phyloP scores from a whole-genome alignment of 495 filamentous ascomycete genomes.

The Neurospora sp. region DNA sequence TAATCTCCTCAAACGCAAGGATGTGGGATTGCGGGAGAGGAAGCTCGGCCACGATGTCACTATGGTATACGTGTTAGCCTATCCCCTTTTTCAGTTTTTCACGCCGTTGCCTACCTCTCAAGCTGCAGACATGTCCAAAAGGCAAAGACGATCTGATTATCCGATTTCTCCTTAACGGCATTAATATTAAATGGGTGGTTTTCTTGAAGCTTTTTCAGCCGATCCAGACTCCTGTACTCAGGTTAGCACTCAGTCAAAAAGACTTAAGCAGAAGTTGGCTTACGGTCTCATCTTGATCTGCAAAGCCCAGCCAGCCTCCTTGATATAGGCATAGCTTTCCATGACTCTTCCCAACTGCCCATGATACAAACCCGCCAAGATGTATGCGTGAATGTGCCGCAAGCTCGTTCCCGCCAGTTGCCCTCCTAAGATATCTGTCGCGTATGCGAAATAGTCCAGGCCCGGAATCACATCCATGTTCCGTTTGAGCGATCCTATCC shows the following conservation, averaged over 20 bases:
- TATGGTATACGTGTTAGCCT: slow-evolving; percentile 16
- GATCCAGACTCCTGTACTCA: slow-evolving; percentile 30
- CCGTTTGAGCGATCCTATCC: slow-evolving; percentile 27
- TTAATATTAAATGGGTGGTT: slow-evolving; percentile 7
- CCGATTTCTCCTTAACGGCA: slow-evolving; percentile 25
- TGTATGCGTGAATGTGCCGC: slow-evolving; percentile 70
- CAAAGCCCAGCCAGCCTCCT: slow-evolving; percentile 63
- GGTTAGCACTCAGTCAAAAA: neutral
- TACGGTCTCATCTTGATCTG: slow-evolving; percentile 72
- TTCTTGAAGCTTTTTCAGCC: slow-evolving; percentile 28
- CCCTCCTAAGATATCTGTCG: slow-evolving; percentile 76
- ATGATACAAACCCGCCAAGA: slow-evolving; percentile 81
- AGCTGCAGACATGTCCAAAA: slow-evolving; percentile 94
- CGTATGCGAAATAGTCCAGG: slow-evolving; percentile 77
- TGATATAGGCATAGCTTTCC: slow-evolving; percentile 86
- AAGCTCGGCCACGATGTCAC: slow-evolving; percentile 88
- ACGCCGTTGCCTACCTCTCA: slow-evolving; percentile 54
- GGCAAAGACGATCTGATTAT: slow-evolving; percentile 60
- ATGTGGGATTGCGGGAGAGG: slow-evolving; percentile 73
- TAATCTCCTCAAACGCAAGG: slow-evolving; percentile 58
- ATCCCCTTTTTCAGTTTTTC: neutral
- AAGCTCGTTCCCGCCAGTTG: slow-evolving; percentile 69
- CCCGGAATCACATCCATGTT: slow-evolving; percentile 89
- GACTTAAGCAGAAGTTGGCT: slow-evolving; percentile 17
- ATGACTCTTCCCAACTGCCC: slow-evolving; percentile 80